A percentile compares a stretch with the other conserved stretches of the same genome.
Evolutionary conservation across 2,329 filamentous ascomycete genomes (phyloP).

Genomic region (Colletotrichum sp.): DNA sequence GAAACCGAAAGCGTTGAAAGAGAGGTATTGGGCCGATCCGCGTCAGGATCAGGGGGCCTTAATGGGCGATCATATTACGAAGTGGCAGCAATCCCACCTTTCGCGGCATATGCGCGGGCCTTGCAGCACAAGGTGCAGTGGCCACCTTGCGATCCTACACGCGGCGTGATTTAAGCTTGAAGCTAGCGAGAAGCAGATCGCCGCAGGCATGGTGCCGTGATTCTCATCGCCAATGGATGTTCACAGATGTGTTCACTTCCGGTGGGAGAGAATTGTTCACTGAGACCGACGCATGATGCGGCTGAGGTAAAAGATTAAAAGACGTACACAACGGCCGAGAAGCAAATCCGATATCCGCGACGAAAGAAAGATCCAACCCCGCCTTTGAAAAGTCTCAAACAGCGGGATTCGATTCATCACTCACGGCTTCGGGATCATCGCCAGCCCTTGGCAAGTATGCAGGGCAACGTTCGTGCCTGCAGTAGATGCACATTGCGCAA

Average conservation of each 20-base stretch:
- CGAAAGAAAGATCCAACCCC: not conserved
- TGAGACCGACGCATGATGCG: not conserved
- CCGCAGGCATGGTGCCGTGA: not conserved
- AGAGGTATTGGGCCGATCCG: not conserved
- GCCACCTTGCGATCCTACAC: not conserved
- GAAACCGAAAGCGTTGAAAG: not conserved
- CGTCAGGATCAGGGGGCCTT: not conserved
- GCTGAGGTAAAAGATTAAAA: not conserved
- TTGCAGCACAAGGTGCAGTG: not conserved
- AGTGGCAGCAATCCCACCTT: not conserved
- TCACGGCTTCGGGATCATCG: not conserved
- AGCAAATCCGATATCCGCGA: not conserved
- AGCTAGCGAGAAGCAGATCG: not conserved
- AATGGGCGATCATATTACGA: not conserved
- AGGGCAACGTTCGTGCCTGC: not conserved
- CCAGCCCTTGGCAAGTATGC: not conserved
- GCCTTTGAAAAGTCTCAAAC: not conserved
- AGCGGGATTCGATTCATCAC: not conserved
- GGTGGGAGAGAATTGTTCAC: not conserved
- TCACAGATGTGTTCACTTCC: not conserved
- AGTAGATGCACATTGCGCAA: not conserved
- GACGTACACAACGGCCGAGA: not conserved
- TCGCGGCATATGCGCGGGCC: not conserved
- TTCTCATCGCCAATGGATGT: not conserved
- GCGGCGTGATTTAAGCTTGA: constrained; percentile 7